Conservation (phyloP, 371 early-diverging fungal species). For the Syncephalastrum sp. region DNA sequence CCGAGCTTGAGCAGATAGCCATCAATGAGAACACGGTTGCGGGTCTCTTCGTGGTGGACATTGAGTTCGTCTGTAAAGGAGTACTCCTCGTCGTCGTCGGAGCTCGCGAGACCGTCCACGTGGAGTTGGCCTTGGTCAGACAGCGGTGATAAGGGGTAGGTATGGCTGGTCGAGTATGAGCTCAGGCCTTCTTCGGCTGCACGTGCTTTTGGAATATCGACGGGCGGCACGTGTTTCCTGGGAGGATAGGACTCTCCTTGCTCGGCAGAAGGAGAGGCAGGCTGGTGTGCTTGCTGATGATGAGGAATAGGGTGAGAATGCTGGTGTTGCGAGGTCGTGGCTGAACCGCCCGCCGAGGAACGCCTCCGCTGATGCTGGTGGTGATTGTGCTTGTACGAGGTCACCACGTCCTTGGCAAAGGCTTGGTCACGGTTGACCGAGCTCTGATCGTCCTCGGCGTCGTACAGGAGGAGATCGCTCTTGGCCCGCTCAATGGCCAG, state of each 20-base stretch:
- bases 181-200: conserved; percentile 17
- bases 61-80: conserved; percentile 26
- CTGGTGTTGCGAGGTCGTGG: conserved; percentile 13
- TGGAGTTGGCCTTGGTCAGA: conserved; percentile 31
- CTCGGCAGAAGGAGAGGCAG: background rate
- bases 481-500: conserved; percentile 55
- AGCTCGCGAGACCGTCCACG: conserved; percentile 41
- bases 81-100: conserved; percentile 52
- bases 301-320: background rate
- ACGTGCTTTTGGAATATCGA: conserved; percentile 22
- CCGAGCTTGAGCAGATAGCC: conserved; percentile 73
- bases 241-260: conserved; percentile 2
- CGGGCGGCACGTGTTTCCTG: conserved; percentile 17
- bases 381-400: conserved; percentile 30
- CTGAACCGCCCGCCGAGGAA: conserved; percentile 16
- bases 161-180: conserved; percentile 31
- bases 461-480: conserved; percentile 37
- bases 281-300: background rate
- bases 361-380: conserved; percentile 18
- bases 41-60: conserved; percentile 37
- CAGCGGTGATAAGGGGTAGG: conserved; percentile 42
- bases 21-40: conserved; percentile 60
- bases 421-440: conserved; percentile 48
- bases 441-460: conserved; percentile 49
- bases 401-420: conserved; percentile 43